Conservation (phyloP, 164 flowering plant species). For the Tinospora cordifolia region DNA sequence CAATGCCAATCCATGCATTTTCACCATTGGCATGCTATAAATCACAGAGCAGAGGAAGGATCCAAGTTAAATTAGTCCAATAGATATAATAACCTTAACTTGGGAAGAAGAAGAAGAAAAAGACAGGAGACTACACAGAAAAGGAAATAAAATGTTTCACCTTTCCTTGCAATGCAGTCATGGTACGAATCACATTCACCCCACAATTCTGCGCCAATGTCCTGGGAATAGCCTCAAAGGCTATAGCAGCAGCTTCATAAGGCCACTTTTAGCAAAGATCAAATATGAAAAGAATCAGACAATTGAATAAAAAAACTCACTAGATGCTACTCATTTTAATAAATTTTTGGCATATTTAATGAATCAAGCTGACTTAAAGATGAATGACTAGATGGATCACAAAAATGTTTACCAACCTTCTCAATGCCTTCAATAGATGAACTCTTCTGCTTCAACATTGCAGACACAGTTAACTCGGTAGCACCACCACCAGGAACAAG, state of each 20-base stretch:
- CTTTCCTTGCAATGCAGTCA: slow-evolving; percentile 98
- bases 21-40: slow-evolving; percentile 93
- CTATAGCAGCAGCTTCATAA: slow-evolving; percentile 97
- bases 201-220: slow-evolving; percentile 96
- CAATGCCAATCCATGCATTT: slow-evolving; percentile 91
- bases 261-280: slow-evolving; percentile 69
- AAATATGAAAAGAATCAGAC: background rate
- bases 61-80: background rate
- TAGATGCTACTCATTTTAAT: background rate
- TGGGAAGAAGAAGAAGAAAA: background rate
- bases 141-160: slow-evolving; percentile 20
- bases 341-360: background rate
- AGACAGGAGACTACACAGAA: background rate
- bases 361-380: background rate
- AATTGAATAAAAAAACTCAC: background rate
- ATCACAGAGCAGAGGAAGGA: background rate
- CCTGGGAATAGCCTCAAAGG: slow-evolving; percentile 97
- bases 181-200: slow-evolving; percentile 84
- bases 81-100: too few species aligned
- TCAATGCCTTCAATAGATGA: slow-evolving; percentile 87
- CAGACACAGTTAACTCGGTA: slow-evolving; percentile 90
- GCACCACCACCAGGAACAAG: slow-evolving; percentile 99
- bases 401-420: slow-evolving; percentile 40
- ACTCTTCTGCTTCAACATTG: slow-evolving; percentile 88
- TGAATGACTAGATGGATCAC: background rate